Conservation (phyloP, 2,329 filamentous ascomycete genomes). For the Fusarium phyllophilum region DNA sequence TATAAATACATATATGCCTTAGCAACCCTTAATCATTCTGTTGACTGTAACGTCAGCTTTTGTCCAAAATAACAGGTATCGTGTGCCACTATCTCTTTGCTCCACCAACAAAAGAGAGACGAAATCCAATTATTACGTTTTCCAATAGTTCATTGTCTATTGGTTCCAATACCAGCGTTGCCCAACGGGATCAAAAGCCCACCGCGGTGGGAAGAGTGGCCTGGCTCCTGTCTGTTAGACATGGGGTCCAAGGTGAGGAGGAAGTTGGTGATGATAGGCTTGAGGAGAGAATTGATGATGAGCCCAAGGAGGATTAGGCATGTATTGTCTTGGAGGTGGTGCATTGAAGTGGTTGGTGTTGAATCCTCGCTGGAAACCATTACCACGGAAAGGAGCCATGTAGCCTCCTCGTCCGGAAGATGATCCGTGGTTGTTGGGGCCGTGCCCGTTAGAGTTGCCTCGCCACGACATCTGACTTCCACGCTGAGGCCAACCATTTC, state of each 20-base stretch:
- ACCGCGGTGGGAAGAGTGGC: background rate
- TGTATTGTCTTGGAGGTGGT: slow-evolving; percentile 15
- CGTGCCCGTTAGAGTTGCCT: slow-evolving; percentile 20
- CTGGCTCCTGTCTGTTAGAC: slow-evolving; percentile 10
- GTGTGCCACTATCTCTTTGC: background rate
- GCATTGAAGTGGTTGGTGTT: background rate
- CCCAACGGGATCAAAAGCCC: background rate
- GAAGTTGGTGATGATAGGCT: slow-evolving; percentile 20
- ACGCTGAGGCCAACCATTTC: slow-evolving; percentile 5
- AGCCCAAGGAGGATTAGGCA: background rate
- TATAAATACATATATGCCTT: background rate
- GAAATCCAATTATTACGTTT: background rate
- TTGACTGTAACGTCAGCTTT: background rate
- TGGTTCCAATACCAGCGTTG: background rate
- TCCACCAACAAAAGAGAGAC: background rate
- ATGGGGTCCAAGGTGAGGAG: slow-evolving; percentile 25
- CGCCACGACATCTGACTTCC: slow-evolving; percentile 24
- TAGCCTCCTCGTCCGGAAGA: slow-evolving; percentile 3
- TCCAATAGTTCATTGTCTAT: background rate
- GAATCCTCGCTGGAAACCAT: slow-evolving; percentile 15
- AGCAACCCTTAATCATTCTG: background rate
- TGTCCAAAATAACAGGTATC: background rate
- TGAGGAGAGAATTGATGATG: slow-evolving; percentile 18
- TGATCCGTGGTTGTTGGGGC: background rate
- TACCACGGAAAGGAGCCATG: slow-evolving; percentile 16